A percentile compares a stretch with the other conserved stretches of the same genome.
Conservation (phyloP, 768 basidiomycete species). For the Neoboletus brunneissimus region DNA sequence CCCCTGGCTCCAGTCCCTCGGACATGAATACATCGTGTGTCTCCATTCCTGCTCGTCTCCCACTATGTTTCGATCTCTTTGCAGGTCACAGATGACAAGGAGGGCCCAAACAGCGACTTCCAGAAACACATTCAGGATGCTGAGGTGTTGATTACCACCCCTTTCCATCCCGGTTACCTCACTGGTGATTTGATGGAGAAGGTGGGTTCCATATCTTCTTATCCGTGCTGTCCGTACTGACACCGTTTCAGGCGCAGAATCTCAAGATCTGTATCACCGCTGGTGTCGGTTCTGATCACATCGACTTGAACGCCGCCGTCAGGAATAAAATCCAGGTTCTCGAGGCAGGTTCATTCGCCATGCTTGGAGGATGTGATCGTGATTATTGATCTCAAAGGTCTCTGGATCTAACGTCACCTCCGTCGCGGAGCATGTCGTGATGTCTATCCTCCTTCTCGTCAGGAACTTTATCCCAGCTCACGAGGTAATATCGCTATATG, state of each 20-base stretch:
- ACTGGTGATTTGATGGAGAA: constrained; percentile 37
- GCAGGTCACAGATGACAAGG: constrained; percentile 75
- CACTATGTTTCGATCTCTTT: not conserved
- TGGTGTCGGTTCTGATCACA: constrained; percentile 85
- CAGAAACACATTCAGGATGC: constrained; percentile 74
- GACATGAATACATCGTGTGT: constrained; percentile 73
- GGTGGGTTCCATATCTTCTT: constrained; percentile 28
- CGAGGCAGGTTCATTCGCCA: constrained; percentile 34
- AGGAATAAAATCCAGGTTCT: constrained; percentile 75
- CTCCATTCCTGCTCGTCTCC: too few relatives aligned
- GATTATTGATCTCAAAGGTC: constrained; percentile 34
- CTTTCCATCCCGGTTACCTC: constrained; percentile 57
- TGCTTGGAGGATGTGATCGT: not conserved
- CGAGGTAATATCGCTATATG: constrained; percentile 44
- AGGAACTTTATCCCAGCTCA: constrained; percentile 86
- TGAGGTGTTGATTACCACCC: constrained; percentile 72
- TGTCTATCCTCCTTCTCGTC: constrained; percentile 87
- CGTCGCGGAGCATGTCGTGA: constrained; percentile 85
- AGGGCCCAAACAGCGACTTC: constrained; percentile 74
- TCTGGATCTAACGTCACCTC: constrained; percentile 90
- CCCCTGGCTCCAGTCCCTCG: constrained; percentile 63
- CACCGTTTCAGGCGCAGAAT: constrained; percentile 62
- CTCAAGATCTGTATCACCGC: constrained; percentile 88
- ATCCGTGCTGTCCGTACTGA: not conserved
- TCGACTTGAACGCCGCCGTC: constrained; percentile 85